Evolutionary conservation across 83 land plant species (phyloP).

Genomic region (Thuja plicata): DNA sequence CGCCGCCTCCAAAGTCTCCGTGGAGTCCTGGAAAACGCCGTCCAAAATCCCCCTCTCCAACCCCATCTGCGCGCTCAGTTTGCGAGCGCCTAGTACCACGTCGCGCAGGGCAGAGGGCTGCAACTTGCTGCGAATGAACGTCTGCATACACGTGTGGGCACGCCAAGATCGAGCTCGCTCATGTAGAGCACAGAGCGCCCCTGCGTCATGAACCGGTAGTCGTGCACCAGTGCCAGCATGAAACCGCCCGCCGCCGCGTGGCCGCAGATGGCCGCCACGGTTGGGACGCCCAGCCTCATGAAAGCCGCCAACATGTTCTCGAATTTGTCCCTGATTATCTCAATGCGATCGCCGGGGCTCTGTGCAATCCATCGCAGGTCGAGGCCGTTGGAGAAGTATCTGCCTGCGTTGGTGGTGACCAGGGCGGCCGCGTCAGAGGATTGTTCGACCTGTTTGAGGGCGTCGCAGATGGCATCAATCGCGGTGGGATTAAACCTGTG

Average conservation of each 20-base stretch:
- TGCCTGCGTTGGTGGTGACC: conserved; percentile 58
- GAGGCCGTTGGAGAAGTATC: conserved; percentile 61
- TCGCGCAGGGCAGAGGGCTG: conserved; percentile 25
- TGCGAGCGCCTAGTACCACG: conserved; percentile 28
- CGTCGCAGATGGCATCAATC: conserved; percentile 39
- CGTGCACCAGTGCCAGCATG: conserved; percentile 60
- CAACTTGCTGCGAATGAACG: conserved; percentile 35
- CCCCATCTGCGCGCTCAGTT: conserved; percentile 14
- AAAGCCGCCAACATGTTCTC: conserved; percentile 26
- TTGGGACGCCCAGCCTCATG: conserved; percentile 49
- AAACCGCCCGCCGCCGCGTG: conserved; percentile 75
- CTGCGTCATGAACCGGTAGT: conserved; percentile 59
- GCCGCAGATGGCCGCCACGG: conserved; percentile 66
- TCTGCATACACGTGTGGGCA: conserved; percentile 31
- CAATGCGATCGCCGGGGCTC: not conserved
- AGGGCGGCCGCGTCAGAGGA: conserved; percentile 28
- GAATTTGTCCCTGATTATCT: not conserved
- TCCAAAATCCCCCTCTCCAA: too few relatives aligned
- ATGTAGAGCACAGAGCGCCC: conserved; percentile 66
- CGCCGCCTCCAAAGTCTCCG: too few relatives aligned
- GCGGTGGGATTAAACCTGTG: conserved; percentile 52
- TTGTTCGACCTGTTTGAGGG: conserved; percentile 21
- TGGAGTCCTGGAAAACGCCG: too few relatives aligned
- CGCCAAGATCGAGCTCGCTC: conserved; percentile 67
- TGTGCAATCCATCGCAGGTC: conserved; percentile 9